Base-by-base conservation (phyloP, 805 yeast species). In the Ogataea ramenticola region DNA sequence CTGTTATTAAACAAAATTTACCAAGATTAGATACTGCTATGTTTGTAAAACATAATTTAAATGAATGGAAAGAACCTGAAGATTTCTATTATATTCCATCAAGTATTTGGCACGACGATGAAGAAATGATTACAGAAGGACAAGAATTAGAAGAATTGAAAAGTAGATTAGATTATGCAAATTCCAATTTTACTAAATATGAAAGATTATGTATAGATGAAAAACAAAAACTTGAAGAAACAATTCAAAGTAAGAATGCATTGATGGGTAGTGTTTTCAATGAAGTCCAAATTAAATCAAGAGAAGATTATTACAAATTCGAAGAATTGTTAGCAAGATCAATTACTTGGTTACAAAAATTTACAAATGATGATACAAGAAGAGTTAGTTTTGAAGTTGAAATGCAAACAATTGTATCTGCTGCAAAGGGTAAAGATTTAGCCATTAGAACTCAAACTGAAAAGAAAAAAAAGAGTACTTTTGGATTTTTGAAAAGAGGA, bases 91-190 rank as follows among this genome's bases (percentile, higher is more conserved):
- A 85, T 56, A 75, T 86, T 49, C 96, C 98, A 1, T 82, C 95
- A 22, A 81, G 89, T 27, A 82, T 93, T 36, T 93, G 99, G 99
- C 98, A 91, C 64, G 99, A 93, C 57, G 97, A 93, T 62, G 96
- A 88, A 50, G 67, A 75, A 31, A 73, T 86, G 55, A 71, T 82
- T 49, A 73, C 79, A 1, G 68, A 74, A 5, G 73, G 75, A 37
- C 73, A 71, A 6, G 86, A 80, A 55, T 64, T 82, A 42, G 68
- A 74, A 7, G 77, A 74, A 34, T 64, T 85, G 56, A 79, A 76
- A 57, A 66, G 69, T 45, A 65, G 66, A 42, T 64, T 86, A 46
- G 75, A 75, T 47, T 47, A 53, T 21, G 61, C 72, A 15, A 56
- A 66, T 24, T 46, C 57, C 4, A 61, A 62, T 19, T 75, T 72